phyloP scores from a whole-genome alignment of 306 rosid genomes.

The Medicago ruthenica region DNA sequence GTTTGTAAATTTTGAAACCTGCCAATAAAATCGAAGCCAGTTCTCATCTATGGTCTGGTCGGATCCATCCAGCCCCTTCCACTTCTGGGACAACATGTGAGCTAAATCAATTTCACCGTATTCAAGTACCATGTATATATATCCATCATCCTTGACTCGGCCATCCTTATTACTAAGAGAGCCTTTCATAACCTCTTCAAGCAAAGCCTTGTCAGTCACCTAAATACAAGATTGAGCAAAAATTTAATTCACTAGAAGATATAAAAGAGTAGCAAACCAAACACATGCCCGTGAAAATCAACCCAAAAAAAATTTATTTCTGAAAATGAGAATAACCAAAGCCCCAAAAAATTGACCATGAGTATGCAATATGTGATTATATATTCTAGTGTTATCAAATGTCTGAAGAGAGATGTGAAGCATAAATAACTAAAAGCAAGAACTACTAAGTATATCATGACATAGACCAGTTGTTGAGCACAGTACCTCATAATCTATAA shows the following conservation, averaged over 20 bases:
- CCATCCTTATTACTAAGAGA: constrained; percentile 78
- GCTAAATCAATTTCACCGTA: constrained; percentile 99
- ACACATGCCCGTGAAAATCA: not conserved
- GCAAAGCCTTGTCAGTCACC: constrained; percentile 95
- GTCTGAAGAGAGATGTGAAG: constrained; percentile 1
- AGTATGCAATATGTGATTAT: not conserved
- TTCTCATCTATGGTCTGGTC: constrained; percentile 74
- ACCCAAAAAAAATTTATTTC: not conserved
- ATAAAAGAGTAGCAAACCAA: not conserved
- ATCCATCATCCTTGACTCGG: constrained; percentile 90
- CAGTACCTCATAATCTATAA: constrained; percentile 88
- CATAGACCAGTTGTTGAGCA: constrained; percentile 31
- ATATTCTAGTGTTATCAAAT: not conserved
- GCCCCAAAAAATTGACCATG: not conserved
- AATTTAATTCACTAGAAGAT: not conserved
- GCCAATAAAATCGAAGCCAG: constrained; percentile 99
- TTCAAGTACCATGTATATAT: constrained; percentile 96
- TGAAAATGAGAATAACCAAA: not conserved
- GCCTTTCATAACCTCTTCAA: constrained; percentile 76
- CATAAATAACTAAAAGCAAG: constrained; percentile 30
- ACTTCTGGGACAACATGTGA: constrained; percentile 97
- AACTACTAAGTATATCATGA: constrained; percentile 9
- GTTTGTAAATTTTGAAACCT: constrained; percentile 56
- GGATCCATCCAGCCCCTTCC: constrained; percentile 78
- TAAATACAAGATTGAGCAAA: constrained; percentile 41